These are phyloP conservation scores for Apostasia shenzhenica DNA, from an alignment of 106 monocot genomes.

Conservation along the genomic window DNA sequence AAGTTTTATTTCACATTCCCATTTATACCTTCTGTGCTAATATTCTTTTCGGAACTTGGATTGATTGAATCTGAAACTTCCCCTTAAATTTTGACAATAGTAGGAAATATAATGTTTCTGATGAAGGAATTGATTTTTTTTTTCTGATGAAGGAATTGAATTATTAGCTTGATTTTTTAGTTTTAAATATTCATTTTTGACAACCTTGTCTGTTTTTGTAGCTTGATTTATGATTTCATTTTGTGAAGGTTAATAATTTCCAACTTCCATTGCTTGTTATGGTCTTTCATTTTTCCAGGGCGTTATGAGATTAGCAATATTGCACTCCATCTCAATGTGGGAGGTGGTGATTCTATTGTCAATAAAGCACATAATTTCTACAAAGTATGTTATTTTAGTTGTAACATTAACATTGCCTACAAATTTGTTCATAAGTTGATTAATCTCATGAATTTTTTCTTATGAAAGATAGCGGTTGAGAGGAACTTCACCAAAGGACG, in stretches of 20 bases:
- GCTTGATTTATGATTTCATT: not conserved
- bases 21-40: not conserved
- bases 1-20: not conserved
- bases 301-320: conserved; percentile 61
- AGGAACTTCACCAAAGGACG: conserved; percentile 76
- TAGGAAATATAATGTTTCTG: not conserved
- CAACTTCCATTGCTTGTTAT: not conserved
- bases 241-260: conserved; percentile 2
- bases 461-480: conserved; percentile 78
- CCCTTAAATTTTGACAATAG: not conserved
- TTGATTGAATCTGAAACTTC: not conserved
- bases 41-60: not conserved
- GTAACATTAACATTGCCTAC: not conserved
- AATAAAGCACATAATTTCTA: conserved; percentile 52
- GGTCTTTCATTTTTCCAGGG: conserved; percentile 31
- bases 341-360: conserved; percentile 61
- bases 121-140: not conserved
- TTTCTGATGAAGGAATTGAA: not conserved
- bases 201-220: not conserved
- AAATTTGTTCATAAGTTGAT: not conserved
- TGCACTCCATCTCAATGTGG: conserved; percentile 24
- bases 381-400: conserved; percentile 25
- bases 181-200: not conserved
- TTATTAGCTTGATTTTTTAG: not conserved
- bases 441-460: not conserved